Percentiles rank a stretch among this genome's conserved stretches.
phyloP scores from a whole-genome alignment of 2,329 filamentous ascomycete species.

The Xylaria sp. region DNA sequence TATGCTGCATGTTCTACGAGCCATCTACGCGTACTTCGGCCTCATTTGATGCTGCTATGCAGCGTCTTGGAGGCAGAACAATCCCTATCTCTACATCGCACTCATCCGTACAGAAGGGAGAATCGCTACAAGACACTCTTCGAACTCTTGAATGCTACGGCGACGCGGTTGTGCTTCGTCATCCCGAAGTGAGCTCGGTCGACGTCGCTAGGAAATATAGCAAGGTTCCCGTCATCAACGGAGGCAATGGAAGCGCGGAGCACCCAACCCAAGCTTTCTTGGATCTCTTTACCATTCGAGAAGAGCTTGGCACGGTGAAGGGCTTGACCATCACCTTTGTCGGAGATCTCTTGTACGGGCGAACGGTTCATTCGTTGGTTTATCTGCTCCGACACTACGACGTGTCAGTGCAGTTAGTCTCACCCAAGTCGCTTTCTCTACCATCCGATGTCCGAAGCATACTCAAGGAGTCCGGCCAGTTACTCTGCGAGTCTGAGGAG shows the following conservation, averaged over 20 bases:
- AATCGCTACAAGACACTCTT: conserved; percentile 91
- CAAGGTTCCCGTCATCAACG: conserved; percentile 93
- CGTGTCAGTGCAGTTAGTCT: conserved; percentile 90
- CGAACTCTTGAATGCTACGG: conserved; percentile 94
- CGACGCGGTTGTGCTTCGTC: conserved; percentile 94
- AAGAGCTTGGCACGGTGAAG: conserved; percentile 95
- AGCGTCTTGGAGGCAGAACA: conserved; percentile 90
- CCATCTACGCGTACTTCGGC: conserved; percentile 94
- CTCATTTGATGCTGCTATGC: conserved; percentile 98
- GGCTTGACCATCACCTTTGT: conserved; percentile 96
- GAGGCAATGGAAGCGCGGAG: conserved; percentile 93
- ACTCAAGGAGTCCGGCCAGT: conserved; percentile 78
- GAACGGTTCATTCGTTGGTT: conserved; percentile 93
- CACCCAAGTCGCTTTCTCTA: conserved; percentile 80
- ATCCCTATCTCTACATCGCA: conserved; percentile 83
- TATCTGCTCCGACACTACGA: conserved; percentile 96
- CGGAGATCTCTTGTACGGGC: conserved; percentile 91
- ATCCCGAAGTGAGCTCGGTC: conserved; percentile 84
- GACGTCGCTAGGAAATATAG: conserved; percentile 87
- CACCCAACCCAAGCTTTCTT: conserved; percentile 98
- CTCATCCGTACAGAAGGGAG: conserved; percentile 93
- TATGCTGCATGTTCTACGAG: conserved; percentile 97
- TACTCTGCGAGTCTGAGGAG: conserved; percentile 78
- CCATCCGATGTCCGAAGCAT: conserved; percentile 79
- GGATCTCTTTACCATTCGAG: conserved; percentile 97